These are phyloP conservation scores for Silene uniflora DNA, from an alignment of 148 eudicot species.

Conservation along the genomic window DNA sequence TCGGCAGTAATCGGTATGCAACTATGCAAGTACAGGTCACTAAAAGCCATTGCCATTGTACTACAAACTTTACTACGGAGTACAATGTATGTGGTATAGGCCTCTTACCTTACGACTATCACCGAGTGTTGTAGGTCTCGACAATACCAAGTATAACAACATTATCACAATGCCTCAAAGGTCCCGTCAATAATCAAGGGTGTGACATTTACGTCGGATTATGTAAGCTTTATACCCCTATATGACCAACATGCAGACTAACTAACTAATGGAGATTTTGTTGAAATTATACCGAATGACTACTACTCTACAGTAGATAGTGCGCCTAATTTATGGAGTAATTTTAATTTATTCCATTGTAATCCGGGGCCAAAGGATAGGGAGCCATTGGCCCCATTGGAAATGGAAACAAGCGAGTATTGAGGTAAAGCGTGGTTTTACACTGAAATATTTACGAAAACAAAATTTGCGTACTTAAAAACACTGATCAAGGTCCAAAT, in stretches of 20 bases:
- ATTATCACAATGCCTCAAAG: no score
- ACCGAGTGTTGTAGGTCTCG: no score
- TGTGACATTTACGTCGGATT: background rate
- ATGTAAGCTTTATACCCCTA: background rate
- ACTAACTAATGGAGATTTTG: background rate
- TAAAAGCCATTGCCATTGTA: background rate
- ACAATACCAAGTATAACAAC: background rate
- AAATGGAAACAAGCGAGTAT: background rate
- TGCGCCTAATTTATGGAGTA: background rate
- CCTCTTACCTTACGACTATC: no score
- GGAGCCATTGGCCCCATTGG: background rate
- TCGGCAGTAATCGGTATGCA: background rate
- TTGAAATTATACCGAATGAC: background rate
- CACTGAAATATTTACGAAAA: no score
- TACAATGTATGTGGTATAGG: no score
- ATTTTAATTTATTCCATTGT: background rate
- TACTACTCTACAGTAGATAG: background rate
- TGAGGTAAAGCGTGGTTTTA: background rate
- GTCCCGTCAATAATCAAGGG: background rate
- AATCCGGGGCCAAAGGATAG: background rate
- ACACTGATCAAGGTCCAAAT: background rate
- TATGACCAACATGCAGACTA: background rate
- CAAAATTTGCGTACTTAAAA: conserved; percentile 2
- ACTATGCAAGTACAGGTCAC: background rate
- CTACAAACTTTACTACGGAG: no score